phyloP scores from a whole-genome alignment of 2,329 filamentous ascomycete species.

The Aspergillus pseudoterreus region DNA sequence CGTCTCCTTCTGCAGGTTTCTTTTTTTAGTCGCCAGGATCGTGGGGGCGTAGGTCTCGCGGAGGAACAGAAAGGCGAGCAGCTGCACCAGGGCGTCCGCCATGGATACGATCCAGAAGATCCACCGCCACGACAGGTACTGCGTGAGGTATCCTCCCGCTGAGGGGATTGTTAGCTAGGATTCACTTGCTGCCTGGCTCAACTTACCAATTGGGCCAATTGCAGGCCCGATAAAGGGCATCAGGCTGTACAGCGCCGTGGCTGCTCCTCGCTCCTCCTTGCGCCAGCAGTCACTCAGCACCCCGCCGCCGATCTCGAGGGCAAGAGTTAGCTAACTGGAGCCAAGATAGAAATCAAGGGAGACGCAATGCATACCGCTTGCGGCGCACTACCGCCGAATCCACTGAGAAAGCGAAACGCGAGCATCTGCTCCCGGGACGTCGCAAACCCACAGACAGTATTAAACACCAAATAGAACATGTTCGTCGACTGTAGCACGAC shows the following conservation, averaged over 20 bases:
- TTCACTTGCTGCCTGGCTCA: background rate
- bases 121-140: conserved; percentile 67
- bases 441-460: conserved; percentile 32
- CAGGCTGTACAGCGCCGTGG: conserved; percentile 60
- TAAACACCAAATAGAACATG: conserved; percentile 14
- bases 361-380: conserved; percentile 14
- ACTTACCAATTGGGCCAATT: conserved; percentile 54
- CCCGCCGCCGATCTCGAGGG: conserved; percentile 37
- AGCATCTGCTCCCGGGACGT: conserved; percentile 33
- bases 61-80: conserved; percentile 58
- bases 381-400: conserved; percentile 52
- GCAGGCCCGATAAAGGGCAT: conserved; percentile 63
- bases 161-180: background rate
- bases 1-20: conserved; percentile 40
- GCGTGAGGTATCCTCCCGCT: conserved; percentile 60
- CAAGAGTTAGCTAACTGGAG: conserved; percentile 6
- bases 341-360: conserved; percentile 39
- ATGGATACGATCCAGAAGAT: conserved; percentile 66
- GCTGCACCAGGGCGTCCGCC: conserved; percentile 57
- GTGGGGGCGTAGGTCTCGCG: conserved; percentile 64
- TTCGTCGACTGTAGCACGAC: conserved; percentile 13
- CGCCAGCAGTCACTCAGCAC: conserved; percentile 52
- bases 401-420: conserved; percentile 55
- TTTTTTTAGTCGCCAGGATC: conserved; percentile 55
- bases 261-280: conserved; percentile 59